Percentiles rank a stretch among this genome's conserved stretches.
phyloP scores from a whole-genome alignment of 2,329 filamentous ascomycete species.

The Colletotrichum trifolii region DNA sequence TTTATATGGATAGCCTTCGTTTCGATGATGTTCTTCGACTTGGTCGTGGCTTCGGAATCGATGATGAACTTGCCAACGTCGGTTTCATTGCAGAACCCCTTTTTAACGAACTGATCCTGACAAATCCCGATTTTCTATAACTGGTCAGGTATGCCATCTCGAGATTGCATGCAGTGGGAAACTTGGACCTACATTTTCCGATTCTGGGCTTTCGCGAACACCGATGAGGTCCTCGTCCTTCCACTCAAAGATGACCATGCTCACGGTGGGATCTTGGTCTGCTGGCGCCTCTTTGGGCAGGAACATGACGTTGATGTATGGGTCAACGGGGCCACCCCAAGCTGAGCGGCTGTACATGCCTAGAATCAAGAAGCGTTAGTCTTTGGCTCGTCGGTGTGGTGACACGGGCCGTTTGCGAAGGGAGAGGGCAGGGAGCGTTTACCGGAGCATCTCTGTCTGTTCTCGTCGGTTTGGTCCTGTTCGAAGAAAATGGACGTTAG shows the following conservation, averaged over 20 bases:
- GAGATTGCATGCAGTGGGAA: background rate
- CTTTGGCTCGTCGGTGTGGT: background rate
- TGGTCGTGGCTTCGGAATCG: slow-evolving; percentile 77
- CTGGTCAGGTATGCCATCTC: slow-evolving; percentile 45
- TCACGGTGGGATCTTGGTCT: slow-evolving; percentile 79
- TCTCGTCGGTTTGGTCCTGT: slow-evolving; percentile 80
- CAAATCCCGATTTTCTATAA: slow-evolving; percentile 70
- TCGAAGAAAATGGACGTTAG: background rate
- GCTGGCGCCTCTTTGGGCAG: slow-evolving; percentile 68
- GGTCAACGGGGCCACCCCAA: slow-evolving; percentile 90
- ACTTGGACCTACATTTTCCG: slow-evolving; percentile 59
- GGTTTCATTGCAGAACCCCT: slow-evolving; percentile 78
- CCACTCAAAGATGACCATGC: slow-evolving; percentile 95
- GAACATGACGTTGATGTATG: slow-evolving; percentile 89
- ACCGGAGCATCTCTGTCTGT: slow-evolving; percentile 83
- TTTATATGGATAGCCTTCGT: slow-evolving; percentile 87
- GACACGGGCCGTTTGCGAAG: background rate
- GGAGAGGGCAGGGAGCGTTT: slow-evolving; percentile 15
- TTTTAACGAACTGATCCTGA: slow-evolving; percentile 74
- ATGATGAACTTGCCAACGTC: slow-evolving; percentile 88
- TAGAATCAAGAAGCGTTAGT: slow-evolving; percentile 44
- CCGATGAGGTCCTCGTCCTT: slow-evolving; percentile 84
- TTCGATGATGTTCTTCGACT: slow-evolving; percentile 77
- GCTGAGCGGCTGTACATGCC: slow-evolving; percentile 94
- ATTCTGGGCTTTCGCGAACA: slow-evolving; percentile 66